Base-by-base conservation (phyloP, 2,329 filamentous ascomycete species). In the Hypoxylon sp. region DNA sequence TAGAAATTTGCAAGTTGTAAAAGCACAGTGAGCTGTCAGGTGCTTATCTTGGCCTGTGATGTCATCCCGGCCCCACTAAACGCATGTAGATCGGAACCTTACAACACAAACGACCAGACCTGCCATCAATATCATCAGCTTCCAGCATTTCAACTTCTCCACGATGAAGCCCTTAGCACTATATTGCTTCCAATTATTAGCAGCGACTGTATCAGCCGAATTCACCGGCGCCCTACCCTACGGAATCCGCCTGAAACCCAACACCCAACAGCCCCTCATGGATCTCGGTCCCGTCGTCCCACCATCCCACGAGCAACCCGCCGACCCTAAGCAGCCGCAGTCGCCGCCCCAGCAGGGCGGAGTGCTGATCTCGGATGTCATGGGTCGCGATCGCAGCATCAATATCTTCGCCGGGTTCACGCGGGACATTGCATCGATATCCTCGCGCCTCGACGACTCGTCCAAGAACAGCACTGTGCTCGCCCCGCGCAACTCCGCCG, bases 391-490 rank as follows among this genome's bases (percentile, higher is more conserved):
- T 60, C 90, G 92, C 73, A 87, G 85, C 67, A 92, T 97, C 77
- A 94, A 93, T 70, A 90, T 94, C 72, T 98, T 98, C 80, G 91
- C 93, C 30, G 89, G 90, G 45, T 89, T 97, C 75, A 90, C 91
- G 4, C 89, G 94, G 65, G 91, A 95, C 76, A 89, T 94, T 74
- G 86, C 90, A 50, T 81, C 85, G n/a, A 85, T 94, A 19, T 86
- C 89, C 9, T 81, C 83, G 21, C 91, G 92, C 0, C 87, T 98
- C 13, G 87, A 91, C 73, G 87, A 93, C 76, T 79, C 84, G 0
- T 76, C 82, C 0, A 80, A 86, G 63, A 94, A 95, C 77, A 92
- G 92, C 14, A 98, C 94, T 1, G 89, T 98, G 23, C 88, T 98
- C 2, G 95, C 94, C 4, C 96, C 96, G 0, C 83, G 92, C 59